Conservation (phyloP, 73 alveolate species). For the Paramecium sexaurelia region DNA sequence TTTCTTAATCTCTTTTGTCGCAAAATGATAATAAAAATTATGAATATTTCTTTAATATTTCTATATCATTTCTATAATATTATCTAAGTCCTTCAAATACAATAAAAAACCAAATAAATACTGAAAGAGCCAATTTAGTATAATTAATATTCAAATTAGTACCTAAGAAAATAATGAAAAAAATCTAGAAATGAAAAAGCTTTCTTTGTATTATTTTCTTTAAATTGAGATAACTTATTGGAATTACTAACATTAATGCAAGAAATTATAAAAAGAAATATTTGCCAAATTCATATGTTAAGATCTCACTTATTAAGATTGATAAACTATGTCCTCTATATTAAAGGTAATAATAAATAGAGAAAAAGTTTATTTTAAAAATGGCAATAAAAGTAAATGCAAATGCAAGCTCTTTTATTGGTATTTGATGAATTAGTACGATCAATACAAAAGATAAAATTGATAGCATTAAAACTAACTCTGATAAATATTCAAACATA, state of each 20-base stretch:
- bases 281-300: not conserved
- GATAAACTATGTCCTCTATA: constrained; percentile 25
- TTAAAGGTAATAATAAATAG: not conserved
- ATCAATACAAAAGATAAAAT: not conserved
- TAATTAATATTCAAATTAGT: not conserved
- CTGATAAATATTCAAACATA: constrained; percentile 43
- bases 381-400: not conserved
- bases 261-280: not conserved
- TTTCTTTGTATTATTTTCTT: constrained; percentile 20
- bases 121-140: constrained; percentile 19
- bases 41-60: not conserved
- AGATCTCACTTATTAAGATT: not conserved
- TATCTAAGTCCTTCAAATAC: constrained; percentile 34
- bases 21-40: not conserved
- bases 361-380: constrained; percentile 16
- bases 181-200: constrained; percentile 30
- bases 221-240: not conserved
- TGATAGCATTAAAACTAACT: constrained; percentile 31
- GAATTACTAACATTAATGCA: not conserved
- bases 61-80: not conserved
- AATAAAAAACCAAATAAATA: constrained; percentile 43
- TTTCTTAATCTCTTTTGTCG: constrained; percentile 28
- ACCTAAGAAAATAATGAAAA: not conserved
- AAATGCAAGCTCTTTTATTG: constrained; percentile 12
- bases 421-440: not conserved